Evolutionary conservation across 2,329 filamentous ascomycete genomes (phyloP).

Genomic region (Epichloe typhina): DNA sequence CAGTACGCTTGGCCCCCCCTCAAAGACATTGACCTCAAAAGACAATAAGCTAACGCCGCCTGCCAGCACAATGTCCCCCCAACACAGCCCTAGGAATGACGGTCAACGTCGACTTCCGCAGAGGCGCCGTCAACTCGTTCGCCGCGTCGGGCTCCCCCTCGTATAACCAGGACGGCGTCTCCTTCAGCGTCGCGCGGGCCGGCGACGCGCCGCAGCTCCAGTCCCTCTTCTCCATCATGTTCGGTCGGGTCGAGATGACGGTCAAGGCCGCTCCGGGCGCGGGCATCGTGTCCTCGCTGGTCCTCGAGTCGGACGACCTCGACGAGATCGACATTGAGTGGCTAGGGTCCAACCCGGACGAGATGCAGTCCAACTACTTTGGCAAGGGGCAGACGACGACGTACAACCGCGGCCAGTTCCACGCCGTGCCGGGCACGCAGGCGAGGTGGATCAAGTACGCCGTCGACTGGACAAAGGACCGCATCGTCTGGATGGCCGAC

Average conservation of each 20-base stretch:
- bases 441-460: slow-evolving; percentile 71
- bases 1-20: slow-evolving; percentile 13
- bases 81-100: slow-evolving; percentile 72
- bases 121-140: slow-evolving; percentile 69
- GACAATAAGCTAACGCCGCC: not conserved
- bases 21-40: too few relatives aligned
- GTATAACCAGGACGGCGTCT: slow-evolving; percentile 64
- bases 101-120: slow-evolving; percentile 72
- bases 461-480: slow-evolving; percentile 77
- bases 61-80: slow-evolving; percentile 49
- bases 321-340: slow-evolving; percentile 98
- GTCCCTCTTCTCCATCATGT: slow-evolving; percentile 98
- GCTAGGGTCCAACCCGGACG: slow-evolving; percentile 61
- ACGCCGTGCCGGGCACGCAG: slow-evolving; percentile 56
- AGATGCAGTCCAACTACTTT: slow-evolving; percentile 97
- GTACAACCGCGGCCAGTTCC: slow-evolving; percentile 82
- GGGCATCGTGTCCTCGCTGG: slow-evolving; percentile 86
- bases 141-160: slow-evolving; percentile 54
- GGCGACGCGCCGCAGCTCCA: slow-evolving; percentile 78
- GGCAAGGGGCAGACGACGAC: slow-evolving; percentile 74
- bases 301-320: slow-evolving; percentile 79
- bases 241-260: slow-evolving; percentile 75
- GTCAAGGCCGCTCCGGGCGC: slow-evolving; percentile 78
- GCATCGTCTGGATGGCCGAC: slow-evolving; percentile 79
- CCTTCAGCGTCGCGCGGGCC: slow-evolving; percentile 63